Evolutionary conservation across 768 basidiomycete species (phyloP), one percentile per base, ranked within the genome.

Genomic region (Collybiopsis luxurians): DNA sequence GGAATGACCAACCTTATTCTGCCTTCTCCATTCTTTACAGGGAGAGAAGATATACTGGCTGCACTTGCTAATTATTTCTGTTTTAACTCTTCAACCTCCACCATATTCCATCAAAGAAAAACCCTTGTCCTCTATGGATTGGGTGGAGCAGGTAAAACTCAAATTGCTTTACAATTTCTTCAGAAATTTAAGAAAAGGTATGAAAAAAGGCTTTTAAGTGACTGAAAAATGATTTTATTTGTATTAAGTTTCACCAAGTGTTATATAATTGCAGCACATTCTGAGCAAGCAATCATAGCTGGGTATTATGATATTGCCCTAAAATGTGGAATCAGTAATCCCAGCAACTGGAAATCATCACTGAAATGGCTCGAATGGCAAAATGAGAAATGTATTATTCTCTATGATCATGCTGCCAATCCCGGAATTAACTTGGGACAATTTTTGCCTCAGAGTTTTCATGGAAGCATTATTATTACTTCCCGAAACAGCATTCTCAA

Each of bases 401-500:
- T 59, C 4, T 50, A 56, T 39, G 58, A 59, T 34, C 42, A 56
- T 44, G 58, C 55, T n/a, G 58, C 56, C 56, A 34, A 59, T 49
- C 53, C 38, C 12, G 31, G 31, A 15, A 36, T 59, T 15, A 27
- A 42, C 26, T n/a, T 59, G 2, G n/a, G 15, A 2, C 2, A 24
- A 12, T 59, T 31, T 31, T 23, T 59, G 31, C 58, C 58, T 24
- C 27, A 34, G 27, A 36, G 46, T 40, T 11, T 12, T 49, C 55
- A 51, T 56, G 58, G 58, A 7, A 59, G 56, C 19, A 42, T 59
- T 2, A 11, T 59, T 2, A 51, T 59, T 17, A 59, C 58, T 9
- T 49, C 54, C 3, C 19, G 54, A 23, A 59, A 59, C 24, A 19
- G 44, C 6, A 34, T 26, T 21, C 19, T 31, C 5, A 4, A 27